Percentiles rank a stretch among this genome's conserved stretches.
phyloP scores from a whole-genome alignment of 1,284 basidiomycete species.

The Puccinia hordei region DNA sequence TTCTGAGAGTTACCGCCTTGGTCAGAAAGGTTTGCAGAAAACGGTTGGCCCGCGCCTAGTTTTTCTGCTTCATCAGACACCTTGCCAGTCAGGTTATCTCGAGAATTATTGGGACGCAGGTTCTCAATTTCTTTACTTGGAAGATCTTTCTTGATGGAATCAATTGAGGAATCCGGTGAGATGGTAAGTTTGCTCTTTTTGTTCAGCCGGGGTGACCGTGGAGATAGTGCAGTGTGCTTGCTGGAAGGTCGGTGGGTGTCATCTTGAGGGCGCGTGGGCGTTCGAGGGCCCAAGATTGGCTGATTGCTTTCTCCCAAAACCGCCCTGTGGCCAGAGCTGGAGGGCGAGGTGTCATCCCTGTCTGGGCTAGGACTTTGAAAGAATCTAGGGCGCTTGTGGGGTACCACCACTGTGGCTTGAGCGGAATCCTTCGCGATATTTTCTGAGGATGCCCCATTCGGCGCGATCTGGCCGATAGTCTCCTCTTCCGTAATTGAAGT shows the following conservation, averaged over 20 bases:
- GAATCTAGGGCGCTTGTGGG: constrained; percentile 30
- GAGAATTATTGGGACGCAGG: not conserved
- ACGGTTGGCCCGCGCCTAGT: not conserved
- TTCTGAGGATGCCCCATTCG: constrained; percentile 4
- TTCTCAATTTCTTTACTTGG: not conserved
- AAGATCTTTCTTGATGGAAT: not conserved
- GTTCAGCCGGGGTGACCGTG: not conserved
- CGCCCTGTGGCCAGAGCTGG: not conserved
- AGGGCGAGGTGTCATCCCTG: not conserved
- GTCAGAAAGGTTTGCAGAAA: not conserved
- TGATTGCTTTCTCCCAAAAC: not conserved
- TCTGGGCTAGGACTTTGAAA: constrained; percentile 23
- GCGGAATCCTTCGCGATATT: not conserved
- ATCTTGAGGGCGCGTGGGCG: not conserved
- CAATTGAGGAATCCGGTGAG: not conserved
- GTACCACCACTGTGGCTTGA: constrained; percentile 7
- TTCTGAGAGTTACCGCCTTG: no score
- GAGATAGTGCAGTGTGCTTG: constrained; percentile 1
- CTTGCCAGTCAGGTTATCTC: not conserved
- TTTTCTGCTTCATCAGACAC: not conserved
- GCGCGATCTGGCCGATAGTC: not conserved
- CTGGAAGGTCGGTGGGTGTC: not conserved
- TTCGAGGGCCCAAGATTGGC: not conserved
- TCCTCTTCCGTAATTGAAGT: not conserved
- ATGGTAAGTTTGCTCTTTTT: not conserved